These are phyloP conservation scores for Aspergillus fumigatus DNA, from an alignment of 2,329 filamentous ascomycete species.

Conservation along the genomic window DNA sequence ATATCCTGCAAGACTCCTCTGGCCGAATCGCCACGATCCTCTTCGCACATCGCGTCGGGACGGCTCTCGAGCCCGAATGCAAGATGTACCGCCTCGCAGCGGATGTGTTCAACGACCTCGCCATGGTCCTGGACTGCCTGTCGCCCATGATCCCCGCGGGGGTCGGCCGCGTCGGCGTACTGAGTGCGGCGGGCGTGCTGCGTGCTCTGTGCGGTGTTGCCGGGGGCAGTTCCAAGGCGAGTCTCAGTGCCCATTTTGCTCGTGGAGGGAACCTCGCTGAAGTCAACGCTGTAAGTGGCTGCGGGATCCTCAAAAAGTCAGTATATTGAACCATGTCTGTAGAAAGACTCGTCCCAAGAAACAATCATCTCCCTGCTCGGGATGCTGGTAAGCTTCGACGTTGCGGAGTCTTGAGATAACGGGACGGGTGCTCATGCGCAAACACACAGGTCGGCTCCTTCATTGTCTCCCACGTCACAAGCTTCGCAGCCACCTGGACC, in stretches of 20 bases:
- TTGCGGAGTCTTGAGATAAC: not conserved
- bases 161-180: slow-evolving; percentile 49
- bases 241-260: slow-evolving; percentile 87
- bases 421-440: not conserved
- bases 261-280: slow-evolving; percentile 82
- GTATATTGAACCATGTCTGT: slow-evolving; percentile 9
- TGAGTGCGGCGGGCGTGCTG: slow-evolving; percentile 59
- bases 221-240: slow-evolving; percentile 84
- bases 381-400: slow-evolving; percentile 57
- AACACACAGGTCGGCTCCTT: slow-evolving; percentile 61
- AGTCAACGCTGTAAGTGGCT: slow-evolving; percentile 68
- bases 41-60: slow-evolving; percentile 78
- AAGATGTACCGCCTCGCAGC: slow-evolving; percentile 85
- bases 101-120: slow-evolving; percentile 82
- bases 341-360: slow-evolving; percentile 90
- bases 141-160: slow-evolving; percentile 66
- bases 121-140: slow-evolving; percentile 79
- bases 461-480: slow-evolving; percentile 71
- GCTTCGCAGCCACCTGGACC: slow-evolving; percentile 66
- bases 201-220: slow-evolving; percentile 80
- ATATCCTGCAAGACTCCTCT: slow-evolving; percentile 75
- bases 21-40: slow-evolving; percentile 79
- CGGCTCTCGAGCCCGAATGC: slow-evolving; percentile 81
- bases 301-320: not conserved
- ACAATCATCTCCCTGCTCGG: slow-evolving; percentile 86